These are phyloP conservation scores for Aurifilum marmelostoma DNA, from an alignment of 2,329 filamentous ascomycete genomes.

Conservation along the genomic window DNA sequence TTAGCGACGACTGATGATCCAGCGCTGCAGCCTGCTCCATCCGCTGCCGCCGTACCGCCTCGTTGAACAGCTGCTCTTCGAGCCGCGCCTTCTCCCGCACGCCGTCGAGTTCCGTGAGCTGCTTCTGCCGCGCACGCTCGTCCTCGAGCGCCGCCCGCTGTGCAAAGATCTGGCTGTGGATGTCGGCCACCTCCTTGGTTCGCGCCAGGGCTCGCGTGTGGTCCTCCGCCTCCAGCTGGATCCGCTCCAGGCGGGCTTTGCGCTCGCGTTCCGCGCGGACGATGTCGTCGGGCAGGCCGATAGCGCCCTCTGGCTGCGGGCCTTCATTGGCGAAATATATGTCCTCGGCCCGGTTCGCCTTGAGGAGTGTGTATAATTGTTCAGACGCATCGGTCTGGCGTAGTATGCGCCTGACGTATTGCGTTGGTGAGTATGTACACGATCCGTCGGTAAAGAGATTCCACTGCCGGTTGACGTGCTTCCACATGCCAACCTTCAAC, in stretches of 20 bases:
- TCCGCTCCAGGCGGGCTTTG: conserved; percentile 49
- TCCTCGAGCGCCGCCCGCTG: conserved; percentile 57
- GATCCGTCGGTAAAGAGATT: conserved; percentile 57
- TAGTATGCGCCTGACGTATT: conserved; percentile 59
- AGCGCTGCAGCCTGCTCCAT: conserved; percentile 43
- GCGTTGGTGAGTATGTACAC: conserved; percentile 66
- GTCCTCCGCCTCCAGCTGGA: conserved; percentile 52
- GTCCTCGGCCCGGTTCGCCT: conserved; percentile 55
- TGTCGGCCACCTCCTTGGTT: conserved; percentile 53
- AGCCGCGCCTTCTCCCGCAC: conserved; percentile 50
- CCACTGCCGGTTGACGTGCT: conserved; percentile 62
- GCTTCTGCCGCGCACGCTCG: conserved; percentile 50
- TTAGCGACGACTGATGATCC: conserved; percentile 51
- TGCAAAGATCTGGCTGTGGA: conserved; percentile 55
- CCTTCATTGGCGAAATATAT: conserved; percentile 58
- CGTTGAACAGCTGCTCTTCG: conserved; percentile 49
- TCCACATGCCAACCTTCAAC: conserved; percentile 67
- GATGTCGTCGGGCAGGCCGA: conserved; percentile 56
- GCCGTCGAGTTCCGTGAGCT: conserved; percentile 48
- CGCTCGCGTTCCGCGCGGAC: conserved; percentile 54
- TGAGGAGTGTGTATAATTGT: conserved; percentile 52
- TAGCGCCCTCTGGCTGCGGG: conserved; percentile 56
- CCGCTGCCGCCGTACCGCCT: conserved; percentile 42
- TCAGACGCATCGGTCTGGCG: conserved; percentile 41
- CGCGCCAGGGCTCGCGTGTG: conserved; percentile 52